Conservation (phyloP, 805 yeast species). For the Candida corydali region DNA sequence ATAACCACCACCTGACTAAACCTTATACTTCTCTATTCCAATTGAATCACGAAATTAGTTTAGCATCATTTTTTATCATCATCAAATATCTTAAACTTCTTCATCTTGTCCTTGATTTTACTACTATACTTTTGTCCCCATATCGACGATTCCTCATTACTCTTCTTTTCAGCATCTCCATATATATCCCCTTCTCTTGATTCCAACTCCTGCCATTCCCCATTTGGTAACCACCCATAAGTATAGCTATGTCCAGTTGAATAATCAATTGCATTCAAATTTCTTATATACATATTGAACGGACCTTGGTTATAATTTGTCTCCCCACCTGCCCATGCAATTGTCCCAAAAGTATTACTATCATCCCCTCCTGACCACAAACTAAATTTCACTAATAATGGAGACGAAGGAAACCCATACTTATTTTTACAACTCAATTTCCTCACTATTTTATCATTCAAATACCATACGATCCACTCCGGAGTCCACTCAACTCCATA, state of each 20-base stretch:
- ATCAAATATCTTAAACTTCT: neutral
- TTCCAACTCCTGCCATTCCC: slow-evolving; percentile 13
- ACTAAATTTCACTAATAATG: slow-evolving; percentile 33
- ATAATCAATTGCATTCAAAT: slow-evolving; percentile 23
- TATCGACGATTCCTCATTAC: slow-evolving; percentile 1
- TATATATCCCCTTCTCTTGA: slow-evolving; percentile 12
- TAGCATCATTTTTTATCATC: too few relatives aligned
- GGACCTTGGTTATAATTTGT: slow-evolving; percentile 30
- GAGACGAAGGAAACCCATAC: slow-evolving; percentile 33
- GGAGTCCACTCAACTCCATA: slow-evolving; percentile 38
- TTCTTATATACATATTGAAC: slow-evolving; percentile 25
- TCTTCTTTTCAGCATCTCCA: neutral
- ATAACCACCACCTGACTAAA: too few relatives aligned
- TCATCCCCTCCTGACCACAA: slow-evolving; percentile 43
- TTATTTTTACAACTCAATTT: slow-evolving; percentile 13
- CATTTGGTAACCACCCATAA: slow-evolving; percentile 21
- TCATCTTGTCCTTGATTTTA: neutral
- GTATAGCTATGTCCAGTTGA: slow-evolving; percentile 24
- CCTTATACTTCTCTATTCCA: too few relatives aligned
- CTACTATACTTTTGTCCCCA: neutral
- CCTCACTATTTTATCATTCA: slow-evolving; percentile 26
- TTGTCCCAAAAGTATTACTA: slow-evolving; percentile 29
- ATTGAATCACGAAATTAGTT: too few relatives aligned
- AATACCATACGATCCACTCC: slow-evolving; percentile 23
- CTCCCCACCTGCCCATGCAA: slow-evolving; percentile 38